Evolutionary conservation across 441 rosid genomes (phyloP), one percentile per base, ranked within the genome.

Genomic region (Arabidopsis hybrid): DNA sequence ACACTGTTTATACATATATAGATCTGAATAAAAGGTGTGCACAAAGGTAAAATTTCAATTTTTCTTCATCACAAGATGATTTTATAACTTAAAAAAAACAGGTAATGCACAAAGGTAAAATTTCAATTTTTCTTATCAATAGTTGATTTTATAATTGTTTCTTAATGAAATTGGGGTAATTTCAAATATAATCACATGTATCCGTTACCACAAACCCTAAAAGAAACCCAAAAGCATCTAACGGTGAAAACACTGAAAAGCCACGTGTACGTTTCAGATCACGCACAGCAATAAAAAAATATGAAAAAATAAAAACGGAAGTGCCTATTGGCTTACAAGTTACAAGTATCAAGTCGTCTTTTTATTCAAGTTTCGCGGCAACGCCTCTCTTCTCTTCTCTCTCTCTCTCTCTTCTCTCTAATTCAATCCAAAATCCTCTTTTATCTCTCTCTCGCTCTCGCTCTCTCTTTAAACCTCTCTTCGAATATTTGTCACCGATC

Each of bases 311-410:
- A 52, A 58, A 63, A 64, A 16, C 17, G 55, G 60, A 69, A 29
- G 29, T 69, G 68, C 60, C 72, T 68, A 68, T 83, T 84, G 87
- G 88, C 88, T 21, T 21, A 21, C 26, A 21, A 21, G 26, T 65
- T 58, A 34, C 42, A 51, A 58, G 31, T 65, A 76, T 64, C 55
- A 74, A 74, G 49, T 72, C 49, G 72, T 82, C 88, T 75, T 83
- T 82, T 83, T 85, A 86, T 94, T 94, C 91, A 90, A 95, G 97
- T 94, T 95, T 95, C 97, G 97, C 80, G 77, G 80, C 80, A 92
- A 92, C 81, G 80, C 83, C 83, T 39, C 76, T 55, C 67, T 77
- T 59, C 46, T 73, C 13, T 35, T 36, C 60, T 60, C 51, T 65
- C 61, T 21, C 61, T 21, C 26, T 21, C 26, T 21, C 26, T 21